Evolutionary conservation across 2,329 filamentous ascomycete species (phyloP), one percentile per base, ranked within the genome.

Genomic region (Elsinoe fawcettii): DNA sequence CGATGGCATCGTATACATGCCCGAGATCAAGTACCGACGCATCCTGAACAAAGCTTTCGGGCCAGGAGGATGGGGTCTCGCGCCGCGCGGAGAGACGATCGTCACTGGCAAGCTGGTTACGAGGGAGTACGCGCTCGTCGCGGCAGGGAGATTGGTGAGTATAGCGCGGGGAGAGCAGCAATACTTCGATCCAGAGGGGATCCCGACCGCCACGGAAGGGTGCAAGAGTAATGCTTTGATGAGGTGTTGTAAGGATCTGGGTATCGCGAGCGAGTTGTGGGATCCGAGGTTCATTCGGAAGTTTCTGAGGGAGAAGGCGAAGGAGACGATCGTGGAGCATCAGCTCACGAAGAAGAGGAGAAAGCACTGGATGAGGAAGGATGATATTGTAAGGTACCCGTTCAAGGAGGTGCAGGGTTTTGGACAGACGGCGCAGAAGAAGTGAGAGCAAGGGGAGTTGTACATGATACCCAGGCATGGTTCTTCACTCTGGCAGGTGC

Each of bases 151-250:
- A 61, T 86, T 96, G 63, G 88, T 97, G 44, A 90, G 87, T 25
- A 87, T 97, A 64, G 90, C 93, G 0, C 87, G 93, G 63, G 93
- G 93, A 69, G 93, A 97, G 73, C 92, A 96, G 76, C 83, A 88
- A 63, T 99, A 95, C 74, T 99, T 97, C 75, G 83, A 82, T 64
- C 81, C 89, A 32, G 91, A 96, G 64, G 87, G 87, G 57, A 90
- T 99, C 62, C 90, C 93, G 23, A 96, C 91, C 1, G 91, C 93
- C 7, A 91, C 91, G 60, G 93, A 99, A 74, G 93, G 93, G 55
- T 95, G 90, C 80, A 96, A 96, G 74, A 96, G 90, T 61, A 99
- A 99, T 70, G 93, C 93, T 11, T 79, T 99, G 63, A 95, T 97
- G 85, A 88, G 93, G 59, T 97, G 92, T 80, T 97, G 93, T 78